Conservation (phyloP, 2,329 filamentous ascomycete genomes). For the Camillea tinctor region DNA sequence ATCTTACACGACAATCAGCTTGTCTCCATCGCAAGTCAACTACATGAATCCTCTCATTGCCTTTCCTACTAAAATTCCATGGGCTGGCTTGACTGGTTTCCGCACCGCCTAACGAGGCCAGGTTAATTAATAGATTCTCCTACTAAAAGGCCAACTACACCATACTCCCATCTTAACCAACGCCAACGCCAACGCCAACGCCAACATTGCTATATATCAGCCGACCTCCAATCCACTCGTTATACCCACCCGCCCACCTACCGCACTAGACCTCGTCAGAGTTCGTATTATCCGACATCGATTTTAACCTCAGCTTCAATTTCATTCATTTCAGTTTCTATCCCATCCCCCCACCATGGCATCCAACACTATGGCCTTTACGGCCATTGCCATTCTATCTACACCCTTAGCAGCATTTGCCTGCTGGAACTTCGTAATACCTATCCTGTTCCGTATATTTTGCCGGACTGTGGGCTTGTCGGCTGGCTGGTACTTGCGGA, state of each 20-base stretch:
- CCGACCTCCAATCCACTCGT: neutral
- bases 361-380: conserved; percentile 23
- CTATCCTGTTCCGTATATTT: conserved; percentile 37
- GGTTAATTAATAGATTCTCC: conserved; percentile 12
- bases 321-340: neutral
- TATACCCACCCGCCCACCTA: neutral
- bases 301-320: neutral
- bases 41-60: neutral
- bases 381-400: conserved; percentile 26
- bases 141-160: no score
- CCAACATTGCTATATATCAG: neutral
- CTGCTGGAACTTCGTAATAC: conserved; percentile 30
- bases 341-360: conserved; percentile 22
- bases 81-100: conserved; percentile 21
- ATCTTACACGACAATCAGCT: neutral
- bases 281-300: neutral
- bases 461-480: conserved; percentile 39
- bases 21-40: conserved; percentile 11
- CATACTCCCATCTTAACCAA: neutral
- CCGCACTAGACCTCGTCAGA: neutral
- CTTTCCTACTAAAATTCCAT: conserved; percentile 12
- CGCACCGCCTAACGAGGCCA: conserved; percentile 19
- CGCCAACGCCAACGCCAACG: neutral
- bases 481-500: conserved; percentile 61
- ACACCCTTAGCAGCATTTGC: conserved; percentile 29